phyloP scores from a whole-genome alignment of 805 yeast species.

The Spathaspora girioi region DNA sequence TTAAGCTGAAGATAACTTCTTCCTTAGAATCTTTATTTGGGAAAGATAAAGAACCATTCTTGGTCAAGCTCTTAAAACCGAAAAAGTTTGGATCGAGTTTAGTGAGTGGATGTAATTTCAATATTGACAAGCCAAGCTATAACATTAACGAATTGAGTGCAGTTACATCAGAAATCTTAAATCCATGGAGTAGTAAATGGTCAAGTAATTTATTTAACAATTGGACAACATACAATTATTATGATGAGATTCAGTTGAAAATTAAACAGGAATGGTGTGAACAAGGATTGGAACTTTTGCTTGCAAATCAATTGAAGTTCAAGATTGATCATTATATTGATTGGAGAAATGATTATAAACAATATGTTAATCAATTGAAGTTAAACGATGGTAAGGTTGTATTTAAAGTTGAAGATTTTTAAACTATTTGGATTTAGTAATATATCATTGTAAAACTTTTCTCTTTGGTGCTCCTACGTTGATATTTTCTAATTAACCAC shows the following conservation, averaged over 20 bases:
- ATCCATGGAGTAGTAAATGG: conserved; percentile 38
- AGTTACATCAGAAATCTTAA: conserved; percentile 14
- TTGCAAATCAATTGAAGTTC: conserved; percentile 25
- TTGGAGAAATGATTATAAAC: conserved; percentile 35
- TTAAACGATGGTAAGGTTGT: conserved; percentile 31
- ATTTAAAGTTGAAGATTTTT: conserved; percentile 36
- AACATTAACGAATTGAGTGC: conserved; percentile 23
- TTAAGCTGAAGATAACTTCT: conserved; percentile 12
- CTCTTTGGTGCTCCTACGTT: no score
- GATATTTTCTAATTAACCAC: no score
- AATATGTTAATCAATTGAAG: conserved; percentile 21
- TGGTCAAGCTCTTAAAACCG: conserved; percentile 34
- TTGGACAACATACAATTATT: conserved; percentile 28
- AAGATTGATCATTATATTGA: conserved; percentile 27
- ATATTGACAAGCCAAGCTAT: conserved; percentile 29
- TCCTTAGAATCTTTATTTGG: conserved; percentile 19
- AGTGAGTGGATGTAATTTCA: conserved; percentile 34
- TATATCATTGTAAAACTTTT: neutral
- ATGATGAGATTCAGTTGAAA: conserved; percentile 27
- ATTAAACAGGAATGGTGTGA: conserved; percentile 28
- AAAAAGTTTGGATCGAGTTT: conserved; percentile 26
- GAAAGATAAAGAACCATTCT: conserved; percentile 26
- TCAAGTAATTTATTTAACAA: conserved; percentile 26
- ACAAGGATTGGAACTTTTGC: conserved; percentile 27
- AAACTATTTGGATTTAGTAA: neutral